Conservation (phyloP, 495 filamentous ascomycete genomes). For the Sporormia fimetaria region DNA sequence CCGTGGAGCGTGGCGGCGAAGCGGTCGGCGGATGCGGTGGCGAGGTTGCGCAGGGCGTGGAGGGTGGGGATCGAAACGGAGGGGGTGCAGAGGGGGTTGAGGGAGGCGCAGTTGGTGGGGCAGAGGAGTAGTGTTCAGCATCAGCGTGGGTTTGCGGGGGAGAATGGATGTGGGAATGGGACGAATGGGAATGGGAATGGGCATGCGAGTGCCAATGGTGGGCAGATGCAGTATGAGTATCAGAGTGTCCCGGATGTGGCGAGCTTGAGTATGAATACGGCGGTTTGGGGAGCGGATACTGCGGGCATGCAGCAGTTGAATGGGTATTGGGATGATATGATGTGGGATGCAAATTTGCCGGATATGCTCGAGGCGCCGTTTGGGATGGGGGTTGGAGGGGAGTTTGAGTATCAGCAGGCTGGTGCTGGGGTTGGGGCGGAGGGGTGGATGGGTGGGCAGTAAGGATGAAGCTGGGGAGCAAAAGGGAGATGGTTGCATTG, state of each 20-base stretch:
- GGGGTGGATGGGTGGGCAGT: slow-evolving; percentile 25
- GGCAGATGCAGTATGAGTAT: no score
- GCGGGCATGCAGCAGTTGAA: slow-evolving; percentile 14
- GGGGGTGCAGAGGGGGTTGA: neutral
- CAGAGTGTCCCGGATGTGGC: slow-evolving; percentile 15
- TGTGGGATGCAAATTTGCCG: slow-evolving; percentile 29
- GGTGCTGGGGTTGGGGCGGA: slow-evolving; percentile 15
- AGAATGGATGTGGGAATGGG: no score
- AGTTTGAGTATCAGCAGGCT: slow-evolving; percentile 22
- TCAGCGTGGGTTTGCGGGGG: no score
- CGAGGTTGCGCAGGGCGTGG: slow-evolving; percentile 55
- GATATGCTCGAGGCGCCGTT: slow-evolving; percentile 26
- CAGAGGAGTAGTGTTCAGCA: no score
- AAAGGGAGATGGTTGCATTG: neutral
- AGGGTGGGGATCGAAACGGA: slow-evolving; percentile 18
- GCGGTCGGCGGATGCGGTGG: slow-evolving; percentile 55
- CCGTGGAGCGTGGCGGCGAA: slow-evolving; percentile 61
- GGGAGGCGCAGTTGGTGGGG: no score
- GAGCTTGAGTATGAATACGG: slow-evolving; percentile 7
- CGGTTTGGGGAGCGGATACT: slow-evolving; percentile 13
- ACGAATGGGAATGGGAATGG: no score
- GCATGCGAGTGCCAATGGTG: no score
- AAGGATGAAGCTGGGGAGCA: neutral
- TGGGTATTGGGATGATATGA: slow-evolving; percentile 32
- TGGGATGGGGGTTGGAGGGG: slow-evolving; percentile 11